Evolutionary conservation across 2,329 filamentous ascomycete genomes (phyloP).

Genomic region (Gremmenia infestans): DNA sequence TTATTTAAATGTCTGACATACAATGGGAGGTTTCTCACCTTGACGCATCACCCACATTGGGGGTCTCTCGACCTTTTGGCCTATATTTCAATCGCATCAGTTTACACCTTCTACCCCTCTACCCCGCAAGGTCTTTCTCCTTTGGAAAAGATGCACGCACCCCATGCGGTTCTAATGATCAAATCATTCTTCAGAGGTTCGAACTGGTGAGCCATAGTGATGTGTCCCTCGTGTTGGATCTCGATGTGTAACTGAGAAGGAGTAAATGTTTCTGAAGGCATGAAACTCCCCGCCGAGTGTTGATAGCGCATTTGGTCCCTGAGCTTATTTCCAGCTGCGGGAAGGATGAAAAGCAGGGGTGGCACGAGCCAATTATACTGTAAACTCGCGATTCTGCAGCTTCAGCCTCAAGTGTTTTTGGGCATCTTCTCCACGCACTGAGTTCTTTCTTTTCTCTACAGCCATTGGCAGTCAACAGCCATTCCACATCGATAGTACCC

Average conservation of each 20-base stretch:
- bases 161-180: constrained; percentile 82
- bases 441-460: background rate
- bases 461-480: background rate
- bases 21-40: constrained; percentile 48
- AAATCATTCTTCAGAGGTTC: constrained; percentile 88
- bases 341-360: background rate
- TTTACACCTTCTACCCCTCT: constrained; percentile 6
- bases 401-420: background rate
- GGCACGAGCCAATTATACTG: background rate
- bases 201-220: constrained; percentile 65
- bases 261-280: background rate
- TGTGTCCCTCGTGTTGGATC: background rate
- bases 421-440: background rate
- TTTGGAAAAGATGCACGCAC: constrained; percentile 39
- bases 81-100: constrained; percentile 40
- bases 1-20: background rate
- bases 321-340: background rate
- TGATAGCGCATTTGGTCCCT: background rate
- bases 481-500: background rate
- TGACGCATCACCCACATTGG: constrained; percentile 99
- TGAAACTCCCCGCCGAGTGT: background rate
- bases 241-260: background rate
- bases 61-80: constrained; percentile 84
- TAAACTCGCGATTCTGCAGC: too few species aligned
- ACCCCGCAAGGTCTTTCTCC: background rate